Evolutionary conservation across 305 asterid genomes (phyloP).

Genomic region (Fraxinus platypoda): DNA sequence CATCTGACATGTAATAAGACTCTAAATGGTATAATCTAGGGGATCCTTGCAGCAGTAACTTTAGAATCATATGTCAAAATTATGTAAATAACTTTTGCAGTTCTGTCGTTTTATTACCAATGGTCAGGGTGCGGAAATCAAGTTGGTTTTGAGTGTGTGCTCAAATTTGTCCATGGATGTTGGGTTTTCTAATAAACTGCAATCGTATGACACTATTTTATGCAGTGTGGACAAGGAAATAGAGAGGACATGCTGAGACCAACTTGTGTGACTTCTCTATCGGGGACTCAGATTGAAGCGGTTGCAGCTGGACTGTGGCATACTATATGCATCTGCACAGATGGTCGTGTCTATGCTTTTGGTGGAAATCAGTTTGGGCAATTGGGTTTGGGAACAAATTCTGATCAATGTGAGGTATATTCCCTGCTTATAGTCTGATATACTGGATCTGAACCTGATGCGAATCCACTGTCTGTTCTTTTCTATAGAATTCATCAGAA

Average conservation of each 20-base stretch:
- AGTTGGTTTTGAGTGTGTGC: not conserved
- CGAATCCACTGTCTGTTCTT: slow-evolving; percentile 35
- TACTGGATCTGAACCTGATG: slow-evolving; percentile 31
- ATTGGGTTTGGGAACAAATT: slow-evolving; percentile 51
- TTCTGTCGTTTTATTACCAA: no score
- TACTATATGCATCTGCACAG: slow-evolving; percentile 41
- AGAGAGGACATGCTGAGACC: slow-evolving; percentile 43
- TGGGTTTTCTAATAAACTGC: not conserved
- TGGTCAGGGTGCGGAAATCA: no score
- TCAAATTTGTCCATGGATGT: not conserved
- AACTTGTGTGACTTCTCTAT: slow-evolving; percentile 40
- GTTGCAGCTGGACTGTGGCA: slow-evolving; percentile 64
- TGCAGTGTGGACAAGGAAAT: slow-evolving; percentile 62
- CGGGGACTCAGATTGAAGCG: slow-evolving; percentile 36
- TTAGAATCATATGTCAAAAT: not conserved
- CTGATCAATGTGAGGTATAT: slow-evolving; percentile 52
- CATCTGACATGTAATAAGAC: not conserved
- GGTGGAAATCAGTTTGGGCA: slow-evolving; percentile 68
- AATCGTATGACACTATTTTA: not conserved
- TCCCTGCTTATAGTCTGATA: slow-evolving; percentile 1
- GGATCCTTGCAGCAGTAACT: slow-evolving; percentile 1
- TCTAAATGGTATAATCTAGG: not conserved
- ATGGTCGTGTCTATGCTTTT: slow-evolving; percentile 42
- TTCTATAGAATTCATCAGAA: slow-evolving; percentile 45
- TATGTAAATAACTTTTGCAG: not conserved